phyloP scores from a whole-genome alignment of 345 rosid genomes.

The Microcos paniculata region DNA sequence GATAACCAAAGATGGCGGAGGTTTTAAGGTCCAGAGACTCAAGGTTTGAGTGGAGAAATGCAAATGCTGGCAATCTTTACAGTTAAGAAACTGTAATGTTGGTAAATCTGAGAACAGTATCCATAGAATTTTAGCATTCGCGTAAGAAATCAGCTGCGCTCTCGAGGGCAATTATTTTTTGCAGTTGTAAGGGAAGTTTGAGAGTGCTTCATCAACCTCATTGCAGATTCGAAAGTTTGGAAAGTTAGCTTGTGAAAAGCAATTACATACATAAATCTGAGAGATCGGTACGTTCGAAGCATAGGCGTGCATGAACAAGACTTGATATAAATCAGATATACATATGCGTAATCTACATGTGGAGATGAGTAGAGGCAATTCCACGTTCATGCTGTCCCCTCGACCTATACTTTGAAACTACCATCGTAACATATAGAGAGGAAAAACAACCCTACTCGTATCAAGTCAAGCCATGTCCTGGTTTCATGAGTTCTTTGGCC shows the following conservation, averaged over 20 bases:
- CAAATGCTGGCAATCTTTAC: neutral
- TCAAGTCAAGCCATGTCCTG: neutral
- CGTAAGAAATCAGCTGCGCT: neutral
- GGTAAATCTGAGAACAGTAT: neutral
- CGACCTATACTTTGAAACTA: slow-evolving; percentile 9
- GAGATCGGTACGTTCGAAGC: neutral
- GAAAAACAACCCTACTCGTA: neutral
- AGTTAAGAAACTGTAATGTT: neutral
- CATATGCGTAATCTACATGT: slow-evolving; percentile 10
- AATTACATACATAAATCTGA: neutral
- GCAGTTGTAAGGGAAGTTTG: neutral
- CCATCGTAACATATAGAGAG: neutral
- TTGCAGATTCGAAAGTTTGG: neutral
- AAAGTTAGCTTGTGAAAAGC: neutral
- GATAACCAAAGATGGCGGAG: too few relatives aligned
- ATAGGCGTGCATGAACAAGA: neutral
- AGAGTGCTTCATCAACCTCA: neutral
- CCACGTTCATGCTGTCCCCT: slow-evolving; percentile 2
- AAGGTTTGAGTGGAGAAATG: too few relatives aligned
- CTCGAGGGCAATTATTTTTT: neutral
- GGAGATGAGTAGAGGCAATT: neutral
- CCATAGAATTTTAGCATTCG: neutral
- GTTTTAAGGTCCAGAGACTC: too few relatives aligned
- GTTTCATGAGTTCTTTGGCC: slow-evolving; percentile 34
- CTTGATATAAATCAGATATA: slow-evolving; percentile 8